Evolutionary conservation across 768 basidiomycete genomes (phyloP).

Genomic region (Phlegmacium glaucopus): DNA sequence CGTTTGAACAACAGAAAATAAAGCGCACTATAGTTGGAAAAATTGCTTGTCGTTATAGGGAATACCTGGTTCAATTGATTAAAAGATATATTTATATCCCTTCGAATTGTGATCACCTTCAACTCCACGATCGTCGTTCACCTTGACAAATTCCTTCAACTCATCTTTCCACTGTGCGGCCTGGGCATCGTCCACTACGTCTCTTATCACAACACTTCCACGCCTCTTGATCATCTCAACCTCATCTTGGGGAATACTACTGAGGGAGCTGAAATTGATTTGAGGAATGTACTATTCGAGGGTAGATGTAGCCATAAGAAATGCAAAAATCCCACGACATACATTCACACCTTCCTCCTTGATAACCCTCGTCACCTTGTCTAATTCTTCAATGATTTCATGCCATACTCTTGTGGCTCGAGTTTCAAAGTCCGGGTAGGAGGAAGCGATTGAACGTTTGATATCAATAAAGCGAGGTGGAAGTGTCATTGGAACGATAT

Average conservation of each 20-base stretch:
- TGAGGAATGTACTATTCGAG: slow-evolving; percentile 53
- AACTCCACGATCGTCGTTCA: slow-evolving; percentile 43
- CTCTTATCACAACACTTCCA: slow-evolving; percentile 59
- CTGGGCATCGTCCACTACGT: slow-evolving; percentile 54
- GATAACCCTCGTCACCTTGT: slow-evolving; percentile 41
- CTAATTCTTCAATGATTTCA: slow-evolving; percentile 52
- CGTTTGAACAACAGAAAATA: background rate
- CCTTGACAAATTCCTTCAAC: slow-evolving; percentile 52
- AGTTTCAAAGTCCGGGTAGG: slow-evolving; percentile 49
- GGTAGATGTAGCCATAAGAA: background rate
- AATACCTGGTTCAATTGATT: slow-evolving; percentile 33
- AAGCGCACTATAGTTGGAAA: slow-evolving; percentile 64
- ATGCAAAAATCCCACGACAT: slow-evolving; percentile 14
- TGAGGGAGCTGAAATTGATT: slow-evolving; percentile 54
- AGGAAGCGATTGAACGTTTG: slow-evolving; percentile 52
- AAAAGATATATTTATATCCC: background rate
- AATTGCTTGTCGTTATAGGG: slow-evolving; percentile 66
- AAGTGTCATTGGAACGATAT: slow-evolving; percentile 15
- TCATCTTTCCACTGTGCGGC: slow-evolving; percentile 57
- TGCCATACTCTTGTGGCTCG: slow-evolving; percentile 53
- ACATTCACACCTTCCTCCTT: slow-evolving; percentile 48
- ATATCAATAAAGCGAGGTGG: slow-evolving; percentile 55
- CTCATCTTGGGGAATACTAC: slow-evolving; percentile 40
- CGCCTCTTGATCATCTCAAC: slow-evolving; percentile 47
- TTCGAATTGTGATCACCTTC: slow-evolving; percentile 35